A percentile compares a stretch with the other conserved stretches of the same genome.
Conservation (phyloP, 2,329 filamentous ascomycete genomes). For the Colletotrichum sp. region DNA sequence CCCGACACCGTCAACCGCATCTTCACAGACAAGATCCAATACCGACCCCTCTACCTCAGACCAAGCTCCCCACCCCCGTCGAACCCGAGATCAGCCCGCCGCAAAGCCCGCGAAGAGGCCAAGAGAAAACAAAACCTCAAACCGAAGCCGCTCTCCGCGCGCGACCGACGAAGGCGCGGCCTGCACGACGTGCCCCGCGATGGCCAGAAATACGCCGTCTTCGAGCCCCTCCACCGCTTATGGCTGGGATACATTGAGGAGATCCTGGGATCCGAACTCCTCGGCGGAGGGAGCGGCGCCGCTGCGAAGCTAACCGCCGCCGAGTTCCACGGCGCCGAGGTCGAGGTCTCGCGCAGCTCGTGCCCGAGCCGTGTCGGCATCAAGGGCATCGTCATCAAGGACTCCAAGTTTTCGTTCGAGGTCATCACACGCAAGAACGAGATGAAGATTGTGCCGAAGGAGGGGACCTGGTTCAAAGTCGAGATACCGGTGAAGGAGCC, state of each 20-base stretch:
- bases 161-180: conserved; percentile 74
- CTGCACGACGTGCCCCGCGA: conserved; percentile 77
- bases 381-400: conserved; percentile 85
- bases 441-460: conserved; percentile 85
- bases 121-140: conserved; percentile 53
- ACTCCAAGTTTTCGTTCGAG: conserved; percentile 86
- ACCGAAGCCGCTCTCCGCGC: conserved; percentile 77
- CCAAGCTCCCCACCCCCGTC: conserved; percentile 72
- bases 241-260: conserved; percentile 90
- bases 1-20: conserved; percentile 74
- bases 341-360: conserved; percentile 82
- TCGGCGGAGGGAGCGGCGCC: conserved; percentile 60
- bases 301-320: conserved; percentile 82
- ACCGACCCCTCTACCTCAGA: conserved; percentile 80
- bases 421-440: conserved; percentile 75
- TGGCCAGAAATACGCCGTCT: conserved; percentile 75
- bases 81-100: conserved; percentile 63
- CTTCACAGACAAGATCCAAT: conserved; percentile 82
- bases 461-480: conserved; percentile 85
- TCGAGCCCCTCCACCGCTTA: conserved; percentile 76
- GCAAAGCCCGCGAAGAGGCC: conserved; percentile 51
- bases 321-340: conserved; percentile 86
- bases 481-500: conserved; percentile 57
- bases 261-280: conserved; percentile 69
- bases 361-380: conserved; percentile 85